A percentile compares a stretch with the other conserved stretches of the same genome.
Conservation (phyloP, 805 yeast species). For the Yarrowia alimentaria region DNA sequence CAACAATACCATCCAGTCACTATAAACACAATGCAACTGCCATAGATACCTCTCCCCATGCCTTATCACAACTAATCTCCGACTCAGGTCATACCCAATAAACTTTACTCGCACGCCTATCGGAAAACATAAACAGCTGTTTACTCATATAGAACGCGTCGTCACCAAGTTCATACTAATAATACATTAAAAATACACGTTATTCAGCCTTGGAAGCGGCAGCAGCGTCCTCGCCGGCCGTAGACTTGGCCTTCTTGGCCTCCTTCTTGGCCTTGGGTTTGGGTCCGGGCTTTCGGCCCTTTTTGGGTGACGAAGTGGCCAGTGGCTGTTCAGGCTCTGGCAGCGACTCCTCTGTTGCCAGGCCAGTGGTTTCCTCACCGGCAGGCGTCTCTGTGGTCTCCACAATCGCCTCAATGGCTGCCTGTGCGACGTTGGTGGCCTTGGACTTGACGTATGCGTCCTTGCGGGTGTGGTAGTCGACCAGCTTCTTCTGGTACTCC, state of each 20-base stretch:
- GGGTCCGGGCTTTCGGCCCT: constrained; percentile 17
- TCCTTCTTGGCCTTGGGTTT: constrained; percentile 6
- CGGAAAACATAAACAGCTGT: too few relatives aligned
- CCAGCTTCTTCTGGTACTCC: constrained; percentile 47
- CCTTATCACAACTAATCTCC: too few relatives aligned
- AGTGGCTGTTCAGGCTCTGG: too few relatives aligned
- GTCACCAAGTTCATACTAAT: constrained; percentile 6
- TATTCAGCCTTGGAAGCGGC: not conserved
- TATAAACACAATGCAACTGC: too few relatives aligned
- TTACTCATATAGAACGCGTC: too few relatives aligned
- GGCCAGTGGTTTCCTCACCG: constrained; percentile 49
- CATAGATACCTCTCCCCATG: too few relatives aligned
- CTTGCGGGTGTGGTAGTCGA: constrained; percentile 47
- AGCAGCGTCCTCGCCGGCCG: not conserved
- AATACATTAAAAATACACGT: constrained; percentile 21
- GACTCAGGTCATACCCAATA: too few relatives aligned
- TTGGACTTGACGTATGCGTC: constrained; percentile 44
- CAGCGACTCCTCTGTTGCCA: constrained; percentile 54
- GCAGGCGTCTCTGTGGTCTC: constrained; percentile 35
- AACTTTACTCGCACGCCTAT: too few relatives aligned
- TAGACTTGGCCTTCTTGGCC: constrained; percentile 10
- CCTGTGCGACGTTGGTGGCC: constrained; percentile 36
- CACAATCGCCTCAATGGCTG: constrained; percentile 34
- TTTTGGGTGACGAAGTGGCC: too few relatives aligned
- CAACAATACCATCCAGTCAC: too few relatives aligned